Conservation (phyloP, 768 basidiomycete species). For the Suillus subluteus region DNA sequence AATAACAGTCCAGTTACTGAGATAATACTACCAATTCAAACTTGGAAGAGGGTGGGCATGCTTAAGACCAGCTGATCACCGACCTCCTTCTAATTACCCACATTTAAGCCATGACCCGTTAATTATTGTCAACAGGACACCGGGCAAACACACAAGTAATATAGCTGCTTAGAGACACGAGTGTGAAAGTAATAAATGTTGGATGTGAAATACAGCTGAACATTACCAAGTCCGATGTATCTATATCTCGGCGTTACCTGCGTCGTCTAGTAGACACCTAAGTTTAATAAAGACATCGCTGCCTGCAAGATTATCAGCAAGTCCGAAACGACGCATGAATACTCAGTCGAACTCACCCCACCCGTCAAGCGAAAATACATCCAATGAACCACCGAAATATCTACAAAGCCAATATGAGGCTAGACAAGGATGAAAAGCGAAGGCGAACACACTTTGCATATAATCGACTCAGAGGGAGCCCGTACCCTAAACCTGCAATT, state of each 20-base stretch:
- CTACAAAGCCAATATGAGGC: constrained; percentile 34
- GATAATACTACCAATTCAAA: neutral
- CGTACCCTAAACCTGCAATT: constrained; percentile 88
- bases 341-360: constrained; percentile 59
- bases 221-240: neutral
- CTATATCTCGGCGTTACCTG: constrained; percentile 54
- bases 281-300: constrained; percentile 60
- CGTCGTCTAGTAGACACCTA: constrained; percentile 50
- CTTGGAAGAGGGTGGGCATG: neutral
- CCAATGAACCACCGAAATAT: constrained; percentile 87
- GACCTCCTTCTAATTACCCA: neutral
- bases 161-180: neutral
- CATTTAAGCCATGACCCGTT: neutral
- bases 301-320: constrained; percentile 30
- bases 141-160: neutral
- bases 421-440: neutral
- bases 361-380: constrained; percentile 80
- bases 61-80: neutral
- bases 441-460: constrained; percentile 56
- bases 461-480: constrained; percentile 77
- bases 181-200: neutral
- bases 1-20: neutral
- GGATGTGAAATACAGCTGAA: neutral
- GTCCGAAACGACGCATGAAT: neutral
- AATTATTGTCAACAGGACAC: neutral